Conservation (phyloP, 2,329 filamentous ascomycete genomes). For the Aspergillus melleus region DNA sequence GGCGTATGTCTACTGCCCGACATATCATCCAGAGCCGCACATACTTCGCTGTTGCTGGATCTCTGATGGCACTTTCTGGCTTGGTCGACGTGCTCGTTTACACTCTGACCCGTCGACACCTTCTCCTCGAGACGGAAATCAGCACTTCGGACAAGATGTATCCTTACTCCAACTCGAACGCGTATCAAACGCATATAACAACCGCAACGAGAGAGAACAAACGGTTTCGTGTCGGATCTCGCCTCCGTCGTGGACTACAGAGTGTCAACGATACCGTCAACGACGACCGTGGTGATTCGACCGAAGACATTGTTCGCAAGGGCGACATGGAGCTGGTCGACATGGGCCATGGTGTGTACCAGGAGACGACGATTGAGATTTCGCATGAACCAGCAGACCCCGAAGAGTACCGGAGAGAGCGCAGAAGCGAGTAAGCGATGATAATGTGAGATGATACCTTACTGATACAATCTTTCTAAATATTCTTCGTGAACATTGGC, state of each 20-base stretch:
- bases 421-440: constrained; percentile 5
- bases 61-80: constrained; percentile 58
- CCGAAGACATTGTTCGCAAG: constrained; percentile 43
- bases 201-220: constrained; percentile 18
- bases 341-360: constrained; percentile 39
- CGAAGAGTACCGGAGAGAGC: constrained; percentile 10
- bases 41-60: constrained; percentile 53
- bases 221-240: constrained; percentile 17
- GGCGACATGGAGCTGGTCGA: constrained; percentile 32
- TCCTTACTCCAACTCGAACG: constrained; percentile 30
- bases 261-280: constrained; percentile 17
- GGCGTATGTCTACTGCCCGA: constrained; percentile 41
- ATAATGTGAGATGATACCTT: background rate
- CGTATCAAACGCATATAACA: constrained; percentile 30
- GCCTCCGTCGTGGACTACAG: constrained; percentile 23
- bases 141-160: constrained; percentile 26
- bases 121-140: constrained; percentile 52
- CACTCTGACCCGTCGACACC: constrained; percentile 55
- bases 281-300: constrained; percentile 42
- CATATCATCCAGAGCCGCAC: constrained; percentile 36
- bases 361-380: constrained; percentile 45
- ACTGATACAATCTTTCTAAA: background rate
- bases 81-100: constrained; percentile 60
- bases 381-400: constrained; percentile 34
- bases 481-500: background rate